These are phyloP conservation scores for Schwanniomyces vanrijiae DNA, from an alignment of 805 yeast species.

Conservation along the genomic window DNA sequence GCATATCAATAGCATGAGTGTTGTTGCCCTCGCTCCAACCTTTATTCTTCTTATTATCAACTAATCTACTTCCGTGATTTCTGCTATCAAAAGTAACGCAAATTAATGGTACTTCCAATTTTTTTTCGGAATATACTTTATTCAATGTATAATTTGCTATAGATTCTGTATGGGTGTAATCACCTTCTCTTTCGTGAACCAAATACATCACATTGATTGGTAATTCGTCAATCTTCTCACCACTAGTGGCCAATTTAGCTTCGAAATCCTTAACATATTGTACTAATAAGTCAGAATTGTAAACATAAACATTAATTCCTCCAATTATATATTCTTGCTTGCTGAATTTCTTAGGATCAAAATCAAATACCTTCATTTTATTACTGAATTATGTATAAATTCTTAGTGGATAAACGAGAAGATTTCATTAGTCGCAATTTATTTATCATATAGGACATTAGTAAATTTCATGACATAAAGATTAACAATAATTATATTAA, in stretches of 20 bases:
- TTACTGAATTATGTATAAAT: neutral
- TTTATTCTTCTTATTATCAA: constrained; percentile 33
- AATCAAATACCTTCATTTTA: constrained; percentile 15
- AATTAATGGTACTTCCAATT: constrained; percentile 32
- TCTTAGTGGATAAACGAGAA: neutral
- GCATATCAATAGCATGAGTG: constrained; percentile 53
- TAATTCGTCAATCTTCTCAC: constrained; percentile 15
- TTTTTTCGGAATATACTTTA: constrained; percentile 21
- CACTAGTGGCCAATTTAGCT: neutral
- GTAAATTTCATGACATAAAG: too few relatives aligned
- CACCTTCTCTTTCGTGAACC: constrained; percentile 46
- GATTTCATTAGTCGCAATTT: neutral
- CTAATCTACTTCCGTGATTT: constrained; percentile 54
- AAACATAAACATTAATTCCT: constrained; percentile 46
- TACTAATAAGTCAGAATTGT: constrained; percentile 35
- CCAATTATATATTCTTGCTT: constrained; percentile 29
- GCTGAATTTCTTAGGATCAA: constrained; percentile 13
- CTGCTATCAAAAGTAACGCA: constrained; percentile 53
- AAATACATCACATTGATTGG: constrained; percentile 43
- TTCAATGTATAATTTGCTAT: constrained; percentile 39
- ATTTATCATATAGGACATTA: neutral
- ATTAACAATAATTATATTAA: neutral
- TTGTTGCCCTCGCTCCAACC: constrained; percentile 50
- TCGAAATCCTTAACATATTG: constrained; percentile 22
- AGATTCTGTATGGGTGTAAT: constrained; percentile 36